Percentiles rank a stretch among this genome's conserved stretches.
Evolutionary conservation across 164 flowering plant species (phyloP).

Genomic region (Echeveria elegans): DNA sequence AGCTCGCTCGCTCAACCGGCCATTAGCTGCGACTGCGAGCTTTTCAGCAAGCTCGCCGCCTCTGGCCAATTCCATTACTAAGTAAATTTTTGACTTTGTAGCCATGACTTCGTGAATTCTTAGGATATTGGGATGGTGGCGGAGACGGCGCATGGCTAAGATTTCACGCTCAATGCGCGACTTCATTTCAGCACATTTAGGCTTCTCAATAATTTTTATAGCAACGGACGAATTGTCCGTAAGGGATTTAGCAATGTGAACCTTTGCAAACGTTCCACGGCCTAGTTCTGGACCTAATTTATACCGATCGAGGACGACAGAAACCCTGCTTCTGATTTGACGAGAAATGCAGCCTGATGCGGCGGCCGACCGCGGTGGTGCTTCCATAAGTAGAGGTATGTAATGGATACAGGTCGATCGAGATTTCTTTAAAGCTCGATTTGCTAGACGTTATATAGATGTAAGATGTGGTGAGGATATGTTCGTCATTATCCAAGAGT

Average conservation of each 20-base stretch:
- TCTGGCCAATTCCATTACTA: not conserved
- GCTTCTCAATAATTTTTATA: no score
- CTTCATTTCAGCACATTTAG: not conserved
- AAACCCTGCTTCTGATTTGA: slow-evolving; percentile 5
- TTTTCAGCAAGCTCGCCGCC: not conserved
- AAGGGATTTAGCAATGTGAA: not conserved
- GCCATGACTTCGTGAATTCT: not conserved
- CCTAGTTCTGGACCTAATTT: not conserved
- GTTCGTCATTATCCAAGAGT: no score
- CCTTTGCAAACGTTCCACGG: not conserved
- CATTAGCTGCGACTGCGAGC: not conserved
- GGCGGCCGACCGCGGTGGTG: not conserved
- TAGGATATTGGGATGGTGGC: not conserved
- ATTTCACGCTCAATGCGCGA: not conserved
- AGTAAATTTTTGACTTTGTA: not conserved
- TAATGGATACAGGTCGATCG: not conserved
- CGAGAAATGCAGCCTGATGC: no score
- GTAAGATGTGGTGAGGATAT: not conserved
- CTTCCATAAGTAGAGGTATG: not conserved
- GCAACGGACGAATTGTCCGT: not conserved
- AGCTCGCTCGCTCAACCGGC: not conserved
- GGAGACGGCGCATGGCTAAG: not conserved
- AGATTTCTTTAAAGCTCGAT: not conserved
- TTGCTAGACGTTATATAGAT: not conserved
- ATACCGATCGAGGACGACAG: not conserved